These are phyloP conservation scores for Cudoniella acicularis DNA, from an alignment of 495 filamentous ascomycete genomes.

Conservation along the genomic window DNA sequence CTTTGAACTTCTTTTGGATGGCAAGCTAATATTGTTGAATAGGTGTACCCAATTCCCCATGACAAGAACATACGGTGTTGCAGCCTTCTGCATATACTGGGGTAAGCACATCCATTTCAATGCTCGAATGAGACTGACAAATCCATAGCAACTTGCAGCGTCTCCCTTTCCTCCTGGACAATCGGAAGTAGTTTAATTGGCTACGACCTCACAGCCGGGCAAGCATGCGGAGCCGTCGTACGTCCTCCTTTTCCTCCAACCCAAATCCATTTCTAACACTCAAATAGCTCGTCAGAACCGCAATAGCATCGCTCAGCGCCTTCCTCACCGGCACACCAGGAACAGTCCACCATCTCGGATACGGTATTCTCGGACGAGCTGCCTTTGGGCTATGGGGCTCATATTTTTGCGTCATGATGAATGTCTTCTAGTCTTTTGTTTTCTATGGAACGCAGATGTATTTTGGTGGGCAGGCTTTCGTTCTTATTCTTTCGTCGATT, in stretches of 20 bases:
- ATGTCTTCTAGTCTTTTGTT: constrained; percentile 7
- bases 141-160: constrained; percentile 1
- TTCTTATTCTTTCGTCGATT: constrained; percentile 5
- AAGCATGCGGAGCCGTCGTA: constrained; percentile 6
- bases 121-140: background rate
- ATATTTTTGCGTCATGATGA: constrained; percentile 6
- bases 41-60: constrained; percentile 28
- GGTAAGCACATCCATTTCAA: background rate
- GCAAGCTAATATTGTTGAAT: too few species aligned
- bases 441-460: constrained; percentile 81
- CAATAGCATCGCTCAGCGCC: background rate
- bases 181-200: constrained; percentile 9
- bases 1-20: too few species aligned
- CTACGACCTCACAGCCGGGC: constrained; percentile 6
- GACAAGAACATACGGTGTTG: constrained; percentile 26
- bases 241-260: background rate
- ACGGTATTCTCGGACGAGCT: constrained; percentile 1
- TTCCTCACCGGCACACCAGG: constrained; percentile 3
- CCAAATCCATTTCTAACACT: background rate
- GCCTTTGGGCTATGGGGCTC: constrained; percentile 5
- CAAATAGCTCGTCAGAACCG: background rate
- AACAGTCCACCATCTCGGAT: constrained; percentile 10
- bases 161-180: constrained; percentile 6
- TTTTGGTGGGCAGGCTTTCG: constrained; percentile 26
- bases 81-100: constrained; percentile 2